Base-by-base conservation (phyloP, 139 green algal species). In the Tetraselmis striata region DNA sequence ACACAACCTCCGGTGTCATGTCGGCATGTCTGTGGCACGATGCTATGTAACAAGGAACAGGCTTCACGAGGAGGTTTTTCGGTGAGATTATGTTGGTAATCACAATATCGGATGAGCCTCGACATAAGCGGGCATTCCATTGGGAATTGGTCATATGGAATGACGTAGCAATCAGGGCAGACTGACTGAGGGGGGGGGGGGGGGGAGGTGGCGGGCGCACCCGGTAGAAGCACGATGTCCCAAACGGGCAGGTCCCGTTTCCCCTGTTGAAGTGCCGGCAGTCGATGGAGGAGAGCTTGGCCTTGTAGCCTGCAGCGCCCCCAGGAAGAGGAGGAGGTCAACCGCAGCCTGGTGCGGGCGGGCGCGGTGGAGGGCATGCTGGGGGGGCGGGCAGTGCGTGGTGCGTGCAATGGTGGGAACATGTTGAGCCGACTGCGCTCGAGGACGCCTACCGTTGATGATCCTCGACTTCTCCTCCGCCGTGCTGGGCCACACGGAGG, bases 161-260 rank as follows among this genome's bases (percentile, higher is more conserved):
- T n/a, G n/a, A n/a, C n/a, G n/a, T n/a, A n/a, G n/a, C n/a, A 23
- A 76, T 29, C 22, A 28, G 25, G 58, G 32, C 30, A 28, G 2
- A 29, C 29, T 1, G 27, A 30, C 29, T 1, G 29, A 93, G 22
- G 83, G 83, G 79, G 97, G 94, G 30, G 45, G 5, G 45, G 45
- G 45, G 45, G 45, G 45, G 5, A 67, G 18, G 45, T 5, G 5
- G 18, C 11, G 45, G 5, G 45, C 45, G 18, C 18, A 67, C 45
- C 45, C 88, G 86, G 85, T 97, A 97, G 80, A 97, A 94, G 91
- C 94, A 97, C 74, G 80, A 90, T 2, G 91, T 96, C 26, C 88
- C 91, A 89, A 97, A 96, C 22, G 93, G 92, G 83, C 92, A 97
- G 26, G 74, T 87, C 30, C 91, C 88, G 0, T 87, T 77, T 25